phyloP scores from a whole-genome alignment of 805 yeast species.

The Kluyveromyces siamensis region DNA sequence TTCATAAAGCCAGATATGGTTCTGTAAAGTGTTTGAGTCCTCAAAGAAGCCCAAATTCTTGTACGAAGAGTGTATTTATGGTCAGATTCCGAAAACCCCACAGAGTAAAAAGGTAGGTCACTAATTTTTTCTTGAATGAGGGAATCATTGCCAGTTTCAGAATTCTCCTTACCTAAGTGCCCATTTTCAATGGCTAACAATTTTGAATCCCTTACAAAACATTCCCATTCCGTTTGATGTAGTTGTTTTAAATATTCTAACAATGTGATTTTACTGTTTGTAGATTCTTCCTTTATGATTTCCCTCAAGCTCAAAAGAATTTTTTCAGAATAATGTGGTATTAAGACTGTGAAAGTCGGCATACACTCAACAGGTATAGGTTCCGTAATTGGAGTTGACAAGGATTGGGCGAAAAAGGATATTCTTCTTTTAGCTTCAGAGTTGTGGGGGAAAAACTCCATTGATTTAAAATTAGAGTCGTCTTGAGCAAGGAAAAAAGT shows the following conservation, averaged over 20 bases:
- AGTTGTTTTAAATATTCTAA: conserved; percentile 70
- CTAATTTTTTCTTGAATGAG: conserved; percentile 36
- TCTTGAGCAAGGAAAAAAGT: conserved; percentile 74
- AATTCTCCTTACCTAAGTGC: conserved; percentile 7
- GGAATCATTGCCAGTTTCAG: conserved; percentile 1
- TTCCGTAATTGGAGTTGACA: conserved; percentile 78
- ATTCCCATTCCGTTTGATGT: conserved; percentile 70
- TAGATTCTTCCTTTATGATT: conserved; percentile 60
- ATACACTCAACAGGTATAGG: conserved; percentile 55
- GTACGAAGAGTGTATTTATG: conserved; percentile 62
- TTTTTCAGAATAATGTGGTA: conserved; percentile 84
- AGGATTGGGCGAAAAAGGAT: conserved; percentile 83
- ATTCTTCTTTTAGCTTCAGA: conserved; percentile 78
- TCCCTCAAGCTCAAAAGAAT: conserved; percentile 69
- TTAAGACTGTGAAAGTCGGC: conserved; percentile 76
- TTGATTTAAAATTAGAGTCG: conserved; percentile 53
- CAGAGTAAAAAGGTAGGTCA: conserved; percentile 60
- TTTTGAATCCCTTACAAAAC: conserved; percentile 70
- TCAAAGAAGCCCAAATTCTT: conserved; percentile 77
- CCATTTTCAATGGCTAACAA: conserved; percentile 49
- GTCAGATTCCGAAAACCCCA: conserved; percentile 63
- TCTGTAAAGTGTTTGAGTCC: conserved; percentile 76
- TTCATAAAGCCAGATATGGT: conserved; percentile 81
- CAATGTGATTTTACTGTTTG: conserved; percentile 53
- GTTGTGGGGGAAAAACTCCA: conserved; percentile 45